Conservation (phyloP, 768 basidiomycete species). For the Panaeolus cyanescens region DNA sequence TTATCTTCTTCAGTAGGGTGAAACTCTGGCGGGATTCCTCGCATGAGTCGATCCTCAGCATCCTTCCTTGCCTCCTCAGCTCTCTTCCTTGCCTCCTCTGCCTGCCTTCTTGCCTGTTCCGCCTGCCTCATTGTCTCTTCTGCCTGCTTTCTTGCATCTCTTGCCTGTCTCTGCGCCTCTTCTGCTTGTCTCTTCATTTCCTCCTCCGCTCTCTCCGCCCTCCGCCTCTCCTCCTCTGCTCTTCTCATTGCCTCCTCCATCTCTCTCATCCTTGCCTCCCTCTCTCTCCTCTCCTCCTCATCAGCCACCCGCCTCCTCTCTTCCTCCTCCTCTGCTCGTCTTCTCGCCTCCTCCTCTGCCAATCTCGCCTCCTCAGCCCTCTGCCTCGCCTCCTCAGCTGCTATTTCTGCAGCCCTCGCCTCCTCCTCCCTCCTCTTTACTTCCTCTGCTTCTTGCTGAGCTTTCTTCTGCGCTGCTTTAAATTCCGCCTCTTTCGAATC, state of each 20-base stretch:
- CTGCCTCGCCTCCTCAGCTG: neutral
- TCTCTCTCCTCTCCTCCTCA: neutral
- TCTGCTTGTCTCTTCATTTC: neutral
- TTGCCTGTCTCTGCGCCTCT: too few species aligned
- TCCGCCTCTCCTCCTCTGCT: neutral
- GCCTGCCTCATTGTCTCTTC: too few species aligned
- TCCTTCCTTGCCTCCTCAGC: conserved; percentile 54
- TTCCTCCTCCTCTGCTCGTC: neutral
- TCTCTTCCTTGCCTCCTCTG: conserved; percentile 33
- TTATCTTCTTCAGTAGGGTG: conserved; percentile 38
- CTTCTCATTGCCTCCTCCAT: neutral
- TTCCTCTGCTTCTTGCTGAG: too few species aligned
- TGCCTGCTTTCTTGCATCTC: too few species aligned
- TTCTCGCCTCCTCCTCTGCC: neutral
- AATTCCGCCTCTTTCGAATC: too few species aligned
- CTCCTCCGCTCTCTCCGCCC: neutral
- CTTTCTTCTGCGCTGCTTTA: too few species aligned
- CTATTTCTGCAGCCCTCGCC: too few species aligned
- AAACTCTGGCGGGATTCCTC: conserved; percentile 80
- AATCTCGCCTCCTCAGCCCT: neutral
- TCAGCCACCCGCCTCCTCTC: neutral
- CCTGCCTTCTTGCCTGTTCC: neutral
- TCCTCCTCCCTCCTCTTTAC: too few species aligned
- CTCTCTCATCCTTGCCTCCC: neutral
- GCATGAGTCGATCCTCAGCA: conserved; percentile 79